Base-by-base conservation (phyloP, 306 rosid species). In the Dalbergia oliveri region DNA sequence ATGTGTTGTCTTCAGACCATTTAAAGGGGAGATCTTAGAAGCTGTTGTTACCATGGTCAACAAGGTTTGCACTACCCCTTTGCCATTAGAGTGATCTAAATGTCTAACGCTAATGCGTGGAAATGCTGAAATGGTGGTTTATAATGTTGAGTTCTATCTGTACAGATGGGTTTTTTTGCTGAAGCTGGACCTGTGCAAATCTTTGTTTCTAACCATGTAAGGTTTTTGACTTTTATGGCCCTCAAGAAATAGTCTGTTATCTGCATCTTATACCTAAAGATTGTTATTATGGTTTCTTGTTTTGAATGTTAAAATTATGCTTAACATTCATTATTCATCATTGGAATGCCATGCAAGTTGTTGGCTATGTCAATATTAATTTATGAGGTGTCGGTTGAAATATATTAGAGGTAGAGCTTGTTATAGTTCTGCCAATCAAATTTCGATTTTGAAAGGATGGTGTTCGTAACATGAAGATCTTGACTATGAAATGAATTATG, bases 161-260 rank as follows among this genome's bases (percentile, higher is more conserved):
- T 50, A 13, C 84, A 92, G 98, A 95, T 95, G 98, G 99, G 98
- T 0, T 95, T 93, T 83, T 95, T 95, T 2, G 99, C 99, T 31
- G 98, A 93, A 84, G 99, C 99, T 72, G 99, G 99, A 56, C 99
- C 99, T 18, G 99, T 95, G 76, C 98, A 95, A 82, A 95, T 95
- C 79, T 93, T 93, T 53, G 98, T 95, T 86, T 95, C 99, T 64
- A 95, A 91, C 87, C 99, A 95, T 84, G 98, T 92, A 82, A 81
- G 97, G 69, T 18, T 64, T 72, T 1, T 63, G 37, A 66, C 60
- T 70, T 66, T 50, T 67, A 11, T 66, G 47, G 7, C 67, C 61
- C 33, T 66, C 69, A 13, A 58, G 23, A 23, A 19, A 33, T 64
- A 54, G 43, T 56, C 33, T 39, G 4, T 74, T 26, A 34, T 54